These are phyloP conservation scores for Xylaria grammica DNA, from an alignment of 495 filamentous ascomycete genomes.

Conservation along the genomic window DNA sequence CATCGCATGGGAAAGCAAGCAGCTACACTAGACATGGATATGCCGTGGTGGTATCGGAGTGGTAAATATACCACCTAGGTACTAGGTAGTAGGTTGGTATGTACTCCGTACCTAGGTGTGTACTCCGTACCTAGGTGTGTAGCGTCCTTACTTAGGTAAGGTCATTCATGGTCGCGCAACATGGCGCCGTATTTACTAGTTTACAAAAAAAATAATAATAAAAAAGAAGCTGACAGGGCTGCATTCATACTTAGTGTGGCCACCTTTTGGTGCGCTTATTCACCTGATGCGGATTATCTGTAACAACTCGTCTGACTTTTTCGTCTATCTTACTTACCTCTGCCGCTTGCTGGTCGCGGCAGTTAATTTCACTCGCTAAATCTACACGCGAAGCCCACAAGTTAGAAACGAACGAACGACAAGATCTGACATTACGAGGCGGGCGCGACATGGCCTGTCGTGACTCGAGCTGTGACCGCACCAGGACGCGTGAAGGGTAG, in stretches of 20 bases:
- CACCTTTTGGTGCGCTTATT: constrained; percentile 14
- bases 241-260: constrained; percentile 11
- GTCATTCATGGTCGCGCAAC: background rate
- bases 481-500: background rate
- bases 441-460: background rate
- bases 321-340: background rate
- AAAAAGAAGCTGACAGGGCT: background rate
- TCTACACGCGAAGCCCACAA: background rate
- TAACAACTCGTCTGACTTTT: background rate
- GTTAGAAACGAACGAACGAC: background rate
- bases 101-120: no score
- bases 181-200: background rate
- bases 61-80: background rate
- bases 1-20: constrained; percentile 2
- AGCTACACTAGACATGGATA: background rate
- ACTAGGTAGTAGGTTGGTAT: no score
- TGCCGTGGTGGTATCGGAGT: background rate
- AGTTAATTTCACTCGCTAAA: background rate
- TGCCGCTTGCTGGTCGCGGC: constrained; percentile 6
- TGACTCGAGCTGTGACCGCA: background rate
- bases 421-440: background rate
- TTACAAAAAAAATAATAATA: no score
- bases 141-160: no score
- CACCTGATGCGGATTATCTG: constrained; percentile 11
- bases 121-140: no score